Conservation (phyloP, 768 basidiomycete species). For the Leccinum variicolor region DNA sequence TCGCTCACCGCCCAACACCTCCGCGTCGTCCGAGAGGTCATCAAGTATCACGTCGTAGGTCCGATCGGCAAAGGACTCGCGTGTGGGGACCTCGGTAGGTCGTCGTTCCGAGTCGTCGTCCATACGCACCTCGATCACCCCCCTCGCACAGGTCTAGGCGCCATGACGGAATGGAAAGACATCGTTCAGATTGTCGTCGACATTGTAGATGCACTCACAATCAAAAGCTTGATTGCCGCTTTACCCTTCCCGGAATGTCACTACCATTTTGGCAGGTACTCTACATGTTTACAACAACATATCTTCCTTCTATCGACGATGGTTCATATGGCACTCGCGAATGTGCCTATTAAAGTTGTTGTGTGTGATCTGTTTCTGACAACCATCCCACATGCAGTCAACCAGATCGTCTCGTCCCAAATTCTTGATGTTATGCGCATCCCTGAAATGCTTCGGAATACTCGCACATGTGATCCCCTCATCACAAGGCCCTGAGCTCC, state of each 20-base stretch:
- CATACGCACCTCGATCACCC: not conserved
- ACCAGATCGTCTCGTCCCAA: not conserved
- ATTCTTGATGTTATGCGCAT: not conserved
- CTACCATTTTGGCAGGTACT: too few species aligned
- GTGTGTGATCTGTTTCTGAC: not conserved
- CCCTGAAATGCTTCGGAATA: not conserved
- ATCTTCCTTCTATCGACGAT: not conserved
- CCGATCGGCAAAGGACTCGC: slow-evolving; percentile 87
- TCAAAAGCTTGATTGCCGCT: slow-evolving; percentile 3
- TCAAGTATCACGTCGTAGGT: slow-evolving; percentile 79
- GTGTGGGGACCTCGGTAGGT: slow-evolving; percentile 86
- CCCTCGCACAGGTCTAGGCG: slow-evolving; percentile 65
- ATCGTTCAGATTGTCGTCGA: slow-evolving; percentile 74
- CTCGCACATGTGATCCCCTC: not conserved
- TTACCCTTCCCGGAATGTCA: too few species aligned
- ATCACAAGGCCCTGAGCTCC: not conserved
- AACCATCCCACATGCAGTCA: not conserved
- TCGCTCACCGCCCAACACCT: slow-evolving; percentile 87
- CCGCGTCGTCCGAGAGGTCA: slow-evolving; percentile 64
- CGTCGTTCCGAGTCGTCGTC: not conserved
- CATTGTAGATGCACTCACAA: slow-evolving; percentile 38
- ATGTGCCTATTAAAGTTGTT: not conserved
- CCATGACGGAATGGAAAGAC: slow-evolving; percentile 96
- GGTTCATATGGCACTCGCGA: not conserved
- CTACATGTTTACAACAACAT: too few species aligned